These are phyloP conservation scores for Cryptosporidium muris DNA, from an alignment of 169 alveolate genomes.

Conservation along the genomic window DNA sequence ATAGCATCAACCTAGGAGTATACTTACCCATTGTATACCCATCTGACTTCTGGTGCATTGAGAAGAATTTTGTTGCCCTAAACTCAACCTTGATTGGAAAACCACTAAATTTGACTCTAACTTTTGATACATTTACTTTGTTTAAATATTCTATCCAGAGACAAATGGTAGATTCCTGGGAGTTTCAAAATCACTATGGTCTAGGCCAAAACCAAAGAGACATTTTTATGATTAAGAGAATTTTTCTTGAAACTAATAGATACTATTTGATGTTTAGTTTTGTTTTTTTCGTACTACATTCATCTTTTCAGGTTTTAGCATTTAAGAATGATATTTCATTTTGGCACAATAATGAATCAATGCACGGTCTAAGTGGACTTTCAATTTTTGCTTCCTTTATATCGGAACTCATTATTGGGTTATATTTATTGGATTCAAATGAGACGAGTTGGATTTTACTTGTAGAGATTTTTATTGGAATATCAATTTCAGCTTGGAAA, in stretches of 20 bases:
- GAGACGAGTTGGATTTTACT: conserved; percentile 92
- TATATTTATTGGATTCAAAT: conserved; percentile 91
- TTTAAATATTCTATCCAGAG: conserved; percentile 71
- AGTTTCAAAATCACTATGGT: conserved; percentile 52
- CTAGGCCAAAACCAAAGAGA: conserved; percentile 79
- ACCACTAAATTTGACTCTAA: conserved; percentile 45
- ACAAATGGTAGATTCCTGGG: conserved; percentile 52
- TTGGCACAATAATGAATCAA: conserved; percentile 93
- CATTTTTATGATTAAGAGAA: conserved; percentile 86
- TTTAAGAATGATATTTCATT: conserved; percentile 92
- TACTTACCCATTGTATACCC: conserved; percentile 75
- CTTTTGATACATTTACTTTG: conserved; percentile 71
- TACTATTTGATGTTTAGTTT: conserved; percentile 85
- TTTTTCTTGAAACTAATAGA: conserved; percentile 85
- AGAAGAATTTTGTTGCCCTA: conserved; percentile 71
- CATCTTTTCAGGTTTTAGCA: conserved; percentile 89
- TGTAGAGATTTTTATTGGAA: conserved; percentile 89
- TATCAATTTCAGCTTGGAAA: conserved; percentile 92
- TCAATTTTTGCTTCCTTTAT: conserved; percentile 87
- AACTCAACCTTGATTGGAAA: conserved; percentile 59
- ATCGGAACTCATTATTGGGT: conserved; percentile 88
- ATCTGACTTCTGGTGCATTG: conserved; percentile 78
- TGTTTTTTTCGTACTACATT: conserved; percentile 83
- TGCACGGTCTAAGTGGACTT: conserved; percentile 94
- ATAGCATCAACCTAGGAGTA: conserved; percentile 51